Evolutionary conservation across 108 stramenopile species (phyloP), one percentile per base, ranked within the genome.

Genomic region (Nitzschia sp.): DNA sequence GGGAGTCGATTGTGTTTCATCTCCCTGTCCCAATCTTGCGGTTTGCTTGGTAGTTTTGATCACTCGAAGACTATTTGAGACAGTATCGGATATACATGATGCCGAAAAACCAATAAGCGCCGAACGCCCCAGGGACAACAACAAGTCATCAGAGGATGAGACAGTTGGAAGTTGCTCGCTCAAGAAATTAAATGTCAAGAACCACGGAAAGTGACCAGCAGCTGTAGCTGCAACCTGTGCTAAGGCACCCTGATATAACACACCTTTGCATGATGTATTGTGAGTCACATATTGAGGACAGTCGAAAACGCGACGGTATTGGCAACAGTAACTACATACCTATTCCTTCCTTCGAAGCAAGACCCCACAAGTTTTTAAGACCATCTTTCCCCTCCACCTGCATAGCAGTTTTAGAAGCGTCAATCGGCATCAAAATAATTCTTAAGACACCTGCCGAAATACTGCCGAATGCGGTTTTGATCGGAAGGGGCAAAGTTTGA

Each of bases 391-490:
- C 96, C 75, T 96, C 94, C 24, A 98, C 96, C 77, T 95, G 95
- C 79, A 96, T 83, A 45, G 80, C 92, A n/a, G 96, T 97, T 73
- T 98, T 98, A 54, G 80, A 87, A n/a, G 95, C 87, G 78, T 98
- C 97, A 36, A 98, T 75, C 0, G 97, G 97, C 93, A 94, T 96
- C 19, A 97, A 64, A 68, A 91, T 26, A 23, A 96, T 92, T 55
- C 97, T 72, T 92, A 94, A 98, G 18, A 77, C 30, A 25, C 91
- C 96, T 21, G 97, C 97, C 29, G 84, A 67, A 17, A 87, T 45
- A 65, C 77, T 79, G 35, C 90, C 95, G 4, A 81, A 74, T 15
- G 85, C 89, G 23, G 92, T 93, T 68, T 88, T 87, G 25, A 93
- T 30, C 21, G 89, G 87, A 1, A 93, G 73, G 24, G 92, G 92